These are phyloP conservation scores for Pestalotiopsis sp. DNA, from an alignment of 2,329 filamentous ascomycete genomes.

Conservation along the genomic window DNA sequence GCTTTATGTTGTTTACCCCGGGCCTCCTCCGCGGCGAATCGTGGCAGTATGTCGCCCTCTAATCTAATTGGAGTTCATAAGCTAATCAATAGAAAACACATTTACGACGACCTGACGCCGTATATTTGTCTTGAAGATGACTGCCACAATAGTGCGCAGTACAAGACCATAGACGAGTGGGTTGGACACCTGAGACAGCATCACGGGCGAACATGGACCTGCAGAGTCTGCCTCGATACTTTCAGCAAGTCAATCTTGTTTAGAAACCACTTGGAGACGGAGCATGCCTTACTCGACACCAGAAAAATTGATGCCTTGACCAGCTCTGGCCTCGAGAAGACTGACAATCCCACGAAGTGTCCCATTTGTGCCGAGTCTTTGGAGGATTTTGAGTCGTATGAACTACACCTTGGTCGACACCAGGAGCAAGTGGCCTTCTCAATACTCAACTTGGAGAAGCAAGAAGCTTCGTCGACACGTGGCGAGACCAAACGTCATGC, in stretches of 20 bases:
- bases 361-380: not conserved
- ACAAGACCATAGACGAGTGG: not conserved
- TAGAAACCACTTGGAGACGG: not conserved
- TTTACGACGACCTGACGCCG: not conserved
- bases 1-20: no score
- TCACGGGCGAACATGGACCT: not conserved
- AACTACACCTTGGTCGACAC: not conserved
- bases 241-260: not conserved
- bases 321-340: not conserved
- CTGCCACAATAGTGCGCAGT: not conserved
- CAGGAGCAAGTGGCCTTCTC: not conserved
- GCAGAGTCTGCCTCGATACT: not conserved
- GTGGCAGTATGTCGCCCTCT: not conserved
- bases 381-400: not conserved
- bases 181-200: not conserved
- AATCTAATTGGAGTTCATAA: no score
- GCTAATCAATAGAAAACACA: not conserved
- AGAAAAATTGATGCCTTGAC: not conserved
- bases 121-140: not conserved
- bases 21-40: no score
- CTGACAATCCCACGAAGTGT: not conserved
- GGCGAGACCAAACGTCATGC: no score
- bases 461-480: not conserved
- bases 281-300: not conserved
- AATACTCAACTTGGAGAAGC: no score